Conservation (phyloP, 345 rosid genomes). For the Erodium maritimum region DNA sequence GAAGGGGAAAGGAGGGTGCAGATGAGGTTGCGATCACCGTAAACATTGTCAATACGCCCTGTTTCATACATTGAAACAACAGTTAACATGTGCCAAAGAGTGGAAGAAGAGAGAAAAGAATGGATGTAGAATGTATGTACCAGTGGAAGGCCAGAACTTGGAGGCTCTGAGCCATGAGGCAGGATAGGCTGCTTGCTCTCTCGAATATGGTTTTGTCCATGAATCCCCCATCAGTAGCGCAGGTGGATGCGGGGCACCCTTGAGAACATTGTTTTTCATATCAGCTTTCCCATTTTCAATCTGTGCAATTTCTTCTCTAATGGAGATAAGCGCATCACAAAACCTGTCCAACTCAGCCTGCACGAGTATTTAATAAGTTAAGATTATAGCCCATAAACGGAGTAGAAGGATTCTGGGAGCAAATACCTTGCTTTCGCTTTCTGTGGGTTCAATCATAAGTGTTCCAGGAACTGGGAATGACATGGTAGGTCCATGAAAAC, state of each 20-base stretch:
- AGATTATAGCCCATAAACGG: background rate
- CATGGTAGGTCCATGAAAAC: slow-evolving; percentile 97
- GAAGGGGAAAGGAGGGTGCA: slow-evolving; percentile 68
- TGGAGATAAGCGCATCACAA: slow-evolving; percentile 92
- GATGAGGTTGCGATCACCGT: slow-evolving; percentile 90
- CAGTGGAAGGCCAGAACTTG: slow-evolving; percentile 95
- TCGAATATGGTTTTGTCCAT: slow-evolving; percentile 85
- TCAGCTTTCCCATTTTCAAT: slow-evolving; percentile 95
- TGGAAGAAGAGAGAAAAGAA: no score
- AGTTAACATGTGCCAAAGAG: background rate
- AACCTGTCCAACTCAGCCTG: slow-evolving; percentile 97
- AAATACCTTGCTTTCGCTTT: slow-evolving; percentile 97
- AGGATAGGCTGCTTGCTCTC: slow-evolving; percentile 93
- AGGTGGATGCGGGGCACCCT: slow-evolving; percentile 99
- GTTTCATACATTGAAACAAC: slow-evolving; percentile 8
- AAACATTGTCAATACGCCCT: slow-evolving; percentile 97
- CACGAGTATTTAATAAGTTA: slow-evolving; percentile 6
- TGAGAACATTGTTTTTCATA: slow-evolving; percentile 77
- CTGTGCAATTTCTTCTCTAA: slow-evolving; percentile 85
- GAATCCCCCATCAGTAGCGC: slow-evolving; percentile 91
- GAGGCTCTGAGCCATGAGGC: slow-evolving; percentile 88
- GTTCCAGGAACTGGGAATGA: slow-evolving; percentile 99
- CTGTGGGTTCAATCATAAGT: slow-evolving; percentile 97
- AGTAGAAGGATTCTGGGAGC: background rate
- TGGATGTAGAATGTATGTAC: slow-evolving; percentile 14